Evolutionary conservation across 2,329 filamentous ascomycete species (phyloP), one percentile per base, ranked within the genome.

Genomic region (Aureobasidium subglaciale): DNA sequence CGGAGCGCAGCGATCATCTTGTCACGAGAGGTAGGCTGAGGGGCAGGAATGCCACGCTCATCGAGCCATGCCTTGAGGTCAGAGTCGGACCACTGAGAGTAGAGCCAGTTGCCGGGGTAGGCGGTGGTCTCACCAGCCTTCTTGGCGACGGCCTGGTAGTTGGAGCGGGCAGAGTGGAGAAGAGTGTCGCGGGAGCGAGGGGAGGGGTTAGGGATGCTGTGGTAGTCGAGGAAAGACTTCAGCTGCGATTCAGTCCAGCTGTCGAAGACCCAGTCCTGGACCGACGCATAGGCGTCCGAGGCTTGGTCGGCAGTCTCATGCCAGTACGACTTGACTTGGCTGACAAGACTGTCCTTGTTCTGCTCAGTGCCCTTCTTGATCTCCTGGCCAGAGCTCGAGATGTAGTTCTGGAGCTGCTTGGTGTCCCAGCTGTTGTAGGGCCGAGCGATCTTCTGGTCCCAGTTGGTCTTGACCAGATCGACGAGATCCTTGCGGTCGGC

Each of bases 101-200:
- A 99, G 40, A 97, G 76, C 93, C 93, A 97, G 74, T 96, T 84
- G 35, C 93, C 93, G 30, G 93, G 93, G 67, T 97, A 97, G n/a
- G 83, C 75, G 52, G 82, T 75, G 13, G 89, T 86, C 73, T 96
- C 86, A 59, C 88, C 88, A 55, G 78, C 70, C 71, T 84, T 86
- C 71, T 89, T 84, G 15, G 92, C 90, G 56, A 85, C 73, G 1
- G 81, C 73, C 63, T 96, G 88, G 68, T 95, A 97, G 72, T 84
- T 91, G 61, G 86, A 79, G 60, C 92, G 89, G 58, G 85, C 82
- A 64, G 88, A 83, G 64, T 86, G 80, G 62, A 97, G 78, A 42
- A 96, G 75, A 24, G 82, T 84, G 69, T 97, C 92, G 65, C 90
- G 88, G 65, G 86, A 86, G 66, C 87, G 88, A 57, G 92, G 92